These are phyloP conservation scores for Ustilago esculenta DNA, from an alignment of 1,284 basidiomycete species.

Conservation along the genomic window DNA sequence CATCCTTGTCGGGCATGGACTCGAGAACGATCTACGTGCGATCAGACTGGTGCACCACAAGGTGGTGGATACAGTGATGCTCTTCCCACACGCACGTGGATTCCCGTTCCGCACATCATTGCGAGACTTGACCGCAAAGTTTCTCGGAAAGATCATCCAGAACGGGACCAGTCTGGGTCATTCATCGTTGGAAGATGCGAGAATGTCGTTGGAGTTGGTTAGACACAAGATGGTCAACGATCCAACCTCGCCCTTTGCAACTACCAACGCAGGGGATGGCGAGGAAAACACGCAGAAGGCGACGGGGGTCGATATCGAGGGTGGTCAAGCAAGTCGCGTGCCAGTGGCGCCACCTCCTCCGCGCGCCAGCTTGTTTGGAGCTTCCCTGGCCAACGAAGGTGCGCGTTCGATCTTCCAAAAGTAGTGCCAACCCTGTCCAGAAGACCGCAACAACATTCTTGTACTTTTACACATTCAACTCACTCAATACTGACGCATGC, in stretches of 20 bases:
- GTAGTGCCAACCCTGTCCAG: not conserved
- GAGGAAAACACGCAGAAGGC: slow-evolving; percentile 6
- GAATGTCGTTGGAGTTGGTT: slow-evolving; percentile 57
- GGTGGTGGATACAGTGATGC: slow-evolving; percentile 59
- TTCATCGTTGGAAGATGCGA: slow-evolving; percentile 60
- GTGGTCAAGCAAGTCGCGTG: not conserved
- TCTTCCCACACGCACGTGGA: slow-evolving; percentile 60
- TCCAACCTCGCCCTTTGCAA: slow-evolving; percentile 32
- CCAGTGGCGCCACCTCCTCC: slow-evolving; percentile 2
- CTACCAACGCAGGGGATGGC: not conserved
- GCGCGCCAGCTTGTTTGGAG: slow-evolving; percentile 37
- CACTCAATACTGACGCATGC: too few relatives aligned
- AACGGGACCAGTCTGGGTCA: slow-evolving; percentile 54
- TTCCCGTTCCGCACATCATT: slow-evolving; percentile 60
- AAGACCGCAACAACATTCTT: not conserved
- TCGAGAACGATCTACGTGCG: slow-evolving; percentile 63
- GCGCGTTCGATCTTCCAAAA: slow-evolving; percentile 44
- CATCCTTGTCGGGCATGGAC: slow-evolving; percentile 61
- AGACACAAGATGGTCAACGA: slow-evolving; percentile 48
- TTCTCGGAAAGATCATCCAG: slow-evolving; percentile 62
- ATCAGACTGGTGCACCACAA: slow-evolving; percentile 57
- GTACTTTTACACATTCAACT: slow-evolving; percentile 7
- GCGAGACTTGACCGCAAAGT: slow-evolving; percentile 51
- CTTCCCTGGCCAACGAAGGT: slow-evolving; percentile 26
- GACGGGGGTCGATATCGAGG: slow-evolving; percentile 22